Base-by-base conservation (phyloP, 371 early-diverging fungal genomes). In the Mortierella sp. region DNA sequence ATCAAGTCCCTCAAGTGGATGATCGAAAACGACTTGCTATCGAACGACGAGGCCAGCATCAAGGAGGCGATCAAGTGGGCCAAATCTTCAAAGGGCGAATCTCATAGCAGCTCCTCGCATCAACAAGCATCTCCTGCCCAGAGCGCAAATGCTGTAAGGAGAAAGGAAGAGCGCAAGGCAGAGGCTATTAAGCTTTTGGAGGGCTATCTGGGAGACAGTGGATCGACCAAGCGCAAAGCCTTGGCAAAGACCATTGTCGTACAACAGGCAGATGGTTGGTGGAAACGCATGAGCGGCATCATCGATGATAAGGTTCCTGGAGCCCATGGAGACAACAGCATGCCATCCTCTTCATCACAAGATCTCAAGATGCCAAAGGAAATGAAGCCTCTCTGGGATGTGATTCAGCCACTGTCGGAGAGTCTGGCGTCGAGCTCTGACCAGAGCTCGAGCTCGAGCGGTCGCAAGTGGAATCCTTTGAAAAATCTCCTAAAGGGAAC, bases 1-100 rank as follows among this genome's bases (percentile, higher is more conserved):
- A 75, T 72, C 61, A 67, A 72, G 57, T 75, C 81, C 28, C 70
- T 81, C 64, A 72, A 69, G 73, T 81, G 81, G 81, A 81, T 81
- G 73, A 51, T 81, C 3, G 81, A 81, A 57, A 81, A 81, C 20
- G 81, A 81, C 37, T 20, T 81, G 66, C 35, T 81, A 39, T 58
- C 65, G 52, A 81, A 81, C 64, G 81, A 81, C 24, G 81, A 81
- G 67, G 24, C 66, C 24, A 69, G 30, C 40, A 69, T 81, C 67
- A 81, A 81, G 73, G 81, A 81, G 43, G 81, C 81, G 5, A 75
- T 81, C 58, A 72, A 73, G n/a, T 81, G 81, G 81, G 81, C 81
- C 60, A 79, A 79, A 49, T 54, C 75, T 18, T 55, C 68, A 32
- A 81, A 81, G 68, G 70, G 70, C 8, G 78, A 81, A 49, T 49